Conservation (phyloP, 176 grass and related monocot species). For the Aegilops bicornis region DNA sequence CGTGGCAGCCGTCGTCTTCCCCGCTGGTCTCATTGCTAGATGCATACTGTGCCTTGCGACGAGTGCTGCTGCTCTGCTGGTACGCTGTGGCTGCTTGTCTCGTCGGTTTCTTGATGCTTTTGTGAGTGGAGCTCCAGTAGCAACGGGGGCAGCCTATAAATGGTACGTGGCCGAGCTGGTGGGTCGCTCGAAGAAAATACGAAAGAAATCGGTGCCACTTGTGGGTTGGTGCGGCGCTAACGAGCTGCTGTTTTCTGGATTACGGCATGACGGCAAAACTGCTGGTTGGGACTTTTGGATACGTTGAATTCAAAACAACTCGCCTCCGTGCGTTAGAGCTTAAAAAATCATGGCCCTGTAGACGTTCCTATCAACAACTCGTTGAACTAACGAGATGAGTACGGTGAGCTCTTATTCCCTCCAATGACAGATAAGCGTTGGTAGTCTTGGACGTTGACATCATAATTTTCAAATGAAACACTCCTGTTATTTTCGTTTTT, state of each 20-base stretch:
- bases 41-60: background rate
- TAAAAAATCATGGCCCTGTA: background rate
- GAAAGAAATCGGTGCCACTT: background rate
- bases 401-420: background rate
- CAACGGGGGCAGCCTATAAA: background rate
- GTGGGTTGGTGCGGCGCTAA: conserved; percentile 2
- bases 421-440: background rate
- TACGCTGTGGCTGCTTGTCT: background rate
- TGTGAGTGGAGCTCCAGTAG: background rate
- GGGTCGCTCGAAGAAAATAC: background rate
- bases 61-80: background rate
- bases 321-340: background rate
- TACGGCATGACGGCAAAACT: background rate
- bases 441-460: background rate
- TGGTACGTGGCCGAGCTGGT: background rate
- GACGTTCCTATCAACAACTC: background rate
- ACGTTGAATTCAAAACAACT: background rate
- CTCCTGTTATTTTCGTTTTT: no score
- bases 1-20: background rate
- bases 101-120: background rate
- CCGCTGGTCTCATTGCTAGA: background rate
- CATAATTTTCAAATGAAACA: background rate
- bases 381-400: background rate
- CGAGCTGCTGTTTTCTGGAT: conserved; percentile 1
- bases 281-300: conserved; percentile 5